Base-by-base conservation (phyloP, 1,139 yeast species). In the Meyerozyma athensensis region DNA sequence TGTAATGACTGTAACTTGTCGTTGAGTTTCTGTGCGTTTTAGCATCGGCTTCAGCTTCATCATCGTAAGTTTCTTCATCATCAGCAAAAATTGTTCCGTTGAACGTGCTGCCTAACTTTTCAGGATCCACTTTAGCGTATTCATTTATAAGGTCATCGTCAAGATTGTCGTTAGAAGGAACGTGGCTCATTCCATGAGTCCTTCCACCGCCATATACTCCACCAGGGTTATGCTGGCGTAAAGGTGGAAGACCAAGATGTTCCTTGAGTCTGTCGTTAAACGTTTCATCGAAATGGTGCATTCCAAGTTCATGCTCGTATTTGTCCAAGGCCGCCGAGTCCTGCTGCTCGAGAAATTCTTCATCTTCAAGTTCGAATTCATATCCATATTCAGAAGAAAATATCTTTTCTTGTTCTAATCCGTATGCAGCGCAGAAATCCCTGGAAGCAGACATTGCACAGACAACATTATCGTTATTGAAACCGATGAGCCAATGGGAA, bases 371-470 rank as follows among this genome's bases (percentile, higher is more conserved):
- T 12, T 24, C 28, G 20, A 17, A 28, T 12, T 28, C 32, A 13
- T 28, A 13, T 2, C 19, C 34, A 19, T 9, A 14, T 18, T n/a
- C 21, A 7, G 26, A 19, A 12, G 6, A 10, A 21, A 21, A 32
- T 12, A 32, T 13, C n/a, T 8, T 10, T n/a, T 32, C 39, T 22
- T 50, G 46, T 24, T 41, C 43, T 30, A 39, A 30, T 14, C 61
- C 64, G 34, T 56, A 59, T 1, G 21, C 43, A 3, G 38, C 34
- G 44, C 70, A 64, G 41, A 57, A 62, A 10, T 51, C 38, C 4
- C 38, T 35, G 2, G 68, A 61, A 1, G 42, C 48, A 10, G 49
- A 41, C 35, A 63, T 39, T 1, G 68, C 69, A 51, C 70, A 65
- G 2, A 46, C 47, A 5, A 64, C 52, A 38, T 59, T 61, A 37